Conservation (phyloP, 2,329 filamentous ascomycete genomes). For the Diaporthe longicolla region DNA sequence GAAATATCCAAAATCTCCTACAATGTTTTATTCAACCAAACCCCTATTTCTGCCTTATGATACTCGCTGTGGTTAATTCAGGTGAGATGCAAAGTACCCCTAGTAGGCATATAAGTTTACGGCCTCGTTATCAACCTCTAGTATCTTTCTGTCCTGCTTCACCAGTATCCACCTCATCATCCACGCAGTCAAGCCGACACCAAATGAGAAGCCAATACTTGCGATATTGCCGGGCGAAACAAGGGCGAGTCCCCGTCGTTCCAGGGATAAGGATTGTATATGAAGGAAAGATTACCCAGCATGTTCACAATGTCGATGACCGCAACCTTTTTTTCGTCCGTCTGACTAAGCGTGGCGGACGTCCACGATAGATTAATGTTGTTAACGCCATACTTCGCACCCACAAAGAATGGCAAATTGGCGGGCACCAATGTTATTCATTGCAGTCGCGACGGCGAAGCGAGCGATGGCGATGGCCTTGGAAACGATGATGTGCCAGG, state of each 20-base stretch:
- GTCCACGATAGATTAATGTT: neutral
- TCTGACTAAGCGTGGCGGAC: neutral
- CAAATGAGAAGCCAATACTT: neutral
- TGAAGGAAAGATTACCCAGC: neutral
- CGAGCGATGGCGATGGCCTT: neutral
- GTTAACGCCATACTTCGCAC: neutral
- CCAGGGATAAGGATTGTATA: neutral
- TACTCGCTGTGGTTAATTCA: too few relatives aligned
- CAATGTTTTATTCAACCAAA: too few relatives aligned
- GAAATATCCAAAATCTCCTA: too few relatives aligned
- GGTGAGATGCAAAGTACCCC: neutral
- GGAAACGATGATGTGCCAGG: neutral
- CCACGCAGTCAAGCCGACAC: neutral
- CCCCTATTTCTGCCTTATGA: too few relatives aligned
- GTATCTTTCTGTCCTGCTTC: neutral
- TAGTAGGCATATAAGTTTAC: neutral
- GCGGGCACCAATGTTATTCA: neutral
- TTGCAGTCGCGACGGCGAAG: neutral
- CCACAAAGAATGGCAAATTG: neutral
- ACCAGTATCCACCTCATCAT: neutral
- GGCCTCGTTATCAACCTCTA: neutral
- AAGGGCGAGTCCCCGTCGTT: neutral
- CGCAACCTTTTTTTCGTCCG: neutral
- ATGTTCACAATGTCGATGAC: neutral
- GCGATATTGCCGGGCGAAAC: neutral